These are phyloP conservation scores for Termitomyces sp. DNA, from an alignment of 768 basidiomycete genomes.

Conservation along the genomic window DNA sequence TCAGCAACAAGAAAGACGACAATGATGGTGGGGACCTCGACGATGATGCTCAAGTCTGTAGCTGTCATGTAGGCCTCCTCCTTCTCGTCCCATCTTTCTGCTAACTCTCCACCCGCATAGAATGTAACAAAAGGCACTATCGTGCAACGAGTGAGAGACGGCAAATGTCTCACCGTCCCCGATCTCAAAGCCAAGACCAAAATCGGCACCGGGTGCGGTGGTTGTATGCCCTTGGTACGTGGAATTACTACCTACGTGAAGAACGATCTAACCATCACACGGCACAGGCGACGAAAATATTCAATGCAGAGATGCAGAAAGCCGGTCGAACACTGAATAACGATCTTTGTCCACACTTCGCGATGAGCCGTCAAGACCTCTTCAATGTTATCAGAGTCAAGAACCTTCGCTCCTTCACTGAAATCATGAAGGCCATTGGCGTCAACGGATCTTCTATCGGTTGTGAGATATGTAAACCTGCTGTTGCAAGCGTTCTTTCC, in stretches of 20 bases:
- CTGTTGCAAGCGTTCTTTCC: constrained; percentile 48
- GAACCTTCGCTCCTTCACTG: constrained; percentile 47
- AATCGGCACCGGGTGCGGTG: constrained; percentile 68
- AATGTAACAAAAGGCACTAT: constrained; percentile 63
- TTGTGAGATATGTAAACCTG: constrained; percentile 73
- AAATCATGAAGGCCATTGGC: constrained; percentile 48
- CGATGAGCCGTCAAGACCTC: constrained; percentile 58
- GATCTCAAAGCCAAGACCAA: constrained; percentile 65
- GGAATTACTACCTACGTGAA: not conserved
- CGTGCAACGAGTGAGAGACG: constrained; percentile 42
- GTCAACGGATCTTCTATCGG: constrained; percentile 45
- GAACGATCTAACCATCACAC: not conserved
- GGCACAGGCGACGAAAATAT: constrained; percentile 19
- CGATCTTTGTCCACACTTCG: constrained; percentile 62
- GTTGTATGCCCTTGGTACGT: constrained; percentile 55
- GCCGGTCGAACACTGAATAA: constrained; percentile 54
- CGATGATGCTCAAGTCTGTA: constrained; percentile 68
- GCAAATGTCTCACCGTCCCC: constrained; percentile 36
- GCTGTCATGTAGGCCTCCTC: constrained; percentile 37
- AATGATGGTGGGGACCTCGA: constrained; percentile 63
- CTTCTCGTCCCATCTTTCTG: no score
- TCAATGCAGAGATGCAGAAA: constrained; percentile 62
- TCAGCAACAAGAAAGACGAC: constrained; percentile 47
- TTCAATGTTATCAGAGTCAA: constrained; percentile 64
- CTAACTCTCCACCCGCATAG: not conserved